Conservation (phyloP, 2,329 filamentous ascomycete species). For the Pyrenophora seminiperda region DNA sequence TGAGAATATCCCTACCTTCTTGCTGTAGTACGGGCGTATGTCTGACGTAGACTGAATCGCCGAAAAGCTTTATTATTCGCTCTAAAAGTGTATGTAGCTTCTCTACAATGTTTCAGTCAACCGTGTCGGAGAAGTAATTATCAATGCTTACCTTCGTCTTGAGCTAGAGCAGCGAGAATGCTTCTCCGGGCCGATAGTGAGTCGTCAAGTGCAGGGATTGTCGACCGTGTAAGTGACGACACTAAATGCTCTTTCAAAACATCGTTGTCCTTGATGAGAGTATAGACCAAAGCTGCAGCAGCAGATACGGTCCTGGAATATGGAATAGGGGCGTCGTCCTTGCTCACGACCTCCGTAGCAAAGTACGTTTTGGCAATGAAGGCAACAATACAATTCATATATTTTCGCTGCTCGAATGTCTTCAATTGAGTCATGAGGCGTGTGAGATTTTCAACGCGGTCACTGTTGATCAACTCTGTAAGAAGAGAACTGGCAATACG, state of each 20-base stretch:
- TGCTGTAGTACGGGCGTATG: conserved; percentile 86
- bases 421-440: conserved; percentile 52
- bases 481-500: conserved; percentile 27
- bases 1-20: conserved; percentile 65
- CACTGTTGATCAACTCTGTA: conserved; percentile 17
- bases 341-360: conserved; percentile 8
- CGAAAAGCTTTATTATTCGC: conserved; percentile 74
- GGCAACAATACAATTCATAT: conserved; percentile 44
- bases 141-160: conserved; percentile 47
- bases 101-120: conserved; percentile 29
- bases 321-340: conserved; percentile 18
- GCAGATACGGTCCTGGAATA: conserved; percentile 31
- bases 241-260: conserved; percentile 39
- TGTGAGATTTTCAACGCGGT: conserved; percentile 30
- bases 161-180: conserved; percentile 50
- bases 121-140: not conserved
- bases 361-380: conserved; percentile 34
- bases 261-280: conserved; percentile 36
- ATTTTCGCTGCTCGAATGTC: conserved; percentile 55
- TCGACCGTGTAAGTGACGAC: conserved; percentile 49
- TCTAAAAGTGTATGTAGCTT: conserved; percentile 66
- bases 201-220: conserved; percentile 34
- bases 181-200: conserved; percentile 41
- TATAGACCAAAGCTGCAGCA: conserved; percentile 29
- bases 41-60: conserved; percentile 83